A percentile compares a stretch with the other conserved stretches of the same genome.
Evolutionary conservation across 2,329 filamentous ascomycete species (phyloP).

Genomic region (Rugonectria rugulosa): DNA sequence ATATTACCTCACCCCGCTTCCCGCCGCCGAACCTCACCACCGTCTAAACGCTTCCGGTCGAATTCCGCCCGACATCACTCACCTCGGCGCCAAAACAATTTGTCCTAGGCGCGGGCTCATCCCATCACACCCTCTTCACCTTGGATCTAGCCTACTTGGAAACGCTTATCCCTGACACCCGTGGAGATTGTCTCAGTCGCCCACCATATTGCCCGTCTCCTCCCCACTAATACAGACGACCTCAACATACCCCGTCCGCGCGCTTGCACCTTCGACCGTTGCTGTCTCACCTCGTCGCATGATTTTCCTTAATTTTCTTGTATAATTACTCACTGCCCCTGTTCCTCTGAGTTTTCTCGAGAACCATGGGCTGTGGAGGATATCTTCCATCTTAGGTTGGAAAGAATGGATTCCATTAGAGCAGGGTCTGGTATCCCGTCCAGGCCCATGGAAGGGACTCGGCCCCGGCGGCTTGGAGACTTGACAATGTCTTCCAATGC

Average conservation of each 20-base stretch:
- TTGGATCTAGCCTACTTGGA: slow-evolving; percentile 34
- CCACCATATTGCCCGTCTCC: slow-evolving; percentile 34
- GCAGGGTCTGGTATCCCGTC: slow-evolving; percentile 50
- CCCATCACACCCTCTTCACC: slow-evolving; percentile 36
- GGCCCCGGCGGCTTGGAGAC: slow-evolving; percentile 40
- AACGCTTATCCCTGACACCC: slow-evolving; percentile 30
- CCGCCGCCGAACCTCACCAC: slow-evolving; percentile 30
- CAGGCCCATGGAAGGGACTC: slow-evolving; percentile 48
- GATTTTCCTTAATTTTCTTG: slow-evolving; percentile 8
- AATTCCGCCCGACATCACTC: slow-evolving; percentile 19
- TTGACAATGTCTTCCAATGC: slow-evolving; percentile 25
- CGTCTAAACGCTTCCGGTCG: slow-evolving; percentile 20
- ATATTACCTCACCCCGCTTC: slow-evolving; percentile 16
- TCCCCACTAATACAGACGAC: slow-evolving; percentile 41
- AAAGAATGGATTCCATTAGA: slow-evolving; percentile 54
- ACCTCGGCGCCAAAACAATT: slow-evolving; percentile 28
- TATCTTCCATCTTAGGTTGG: slow-evolving; percentile 36
- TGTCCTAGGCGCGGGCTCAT: slow-evolving; percentile 35
- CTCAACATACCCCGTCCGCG: slow-evolving; percentile 30
- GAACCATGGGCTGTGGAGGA: slow-evolving; percentile 33
- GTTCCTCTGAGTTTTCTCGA: neutral
- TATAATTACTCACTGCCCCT: slow-evolving; percentile 12
- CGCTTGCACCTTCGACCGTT: slow-evolving; percentile 23
- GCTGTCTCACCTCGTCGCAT: slow-evolving; percentile 19
- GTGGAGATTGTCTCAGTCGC: slow-evolving; percentile 31